Base-by-base conservation (phyloP, 139 green algal genomes). In the Chlamydomonas sphaeroides region DNA sequence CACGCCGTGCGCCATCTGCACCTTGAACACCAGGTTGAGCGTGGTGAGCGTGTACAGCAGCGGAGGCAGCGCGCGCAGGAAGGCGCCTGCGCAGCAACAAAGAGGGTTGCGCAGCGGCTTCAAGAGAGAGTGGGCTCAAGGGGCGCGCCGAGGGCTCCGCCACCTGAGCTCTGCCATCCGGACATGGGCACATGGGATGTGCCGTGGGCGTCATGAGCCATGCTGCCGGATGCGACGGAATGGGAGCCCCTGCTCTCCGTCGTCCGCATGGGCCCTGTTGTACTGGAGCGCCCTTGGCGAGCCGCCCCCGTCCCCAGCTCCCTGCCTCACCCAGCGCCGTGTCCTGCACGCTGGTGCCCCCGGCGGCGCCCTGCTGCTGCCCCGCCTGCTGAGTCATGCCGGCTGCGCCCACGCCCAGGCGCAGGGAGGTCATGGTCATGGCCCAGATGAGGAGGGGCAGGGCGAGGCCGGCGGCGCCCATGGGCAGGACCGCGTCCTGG, bases 1-100 rank as follows among this genome's bases (percentile, higher is more conserved):
- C 17, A 91, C 85, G n/a, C 83, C 91, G 38, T 97, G 94, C 1
- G 94, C 93, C 51, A 94, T 81, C 73, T 95, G 89, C 62, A 96
- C 62, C 59, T 88, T 89, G 49, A 92, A 73, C 62, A 85, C 81
- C 30, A 84, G 51, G 81, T 80, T 88, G 20, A 80, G 75, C 0
- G 89, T 70, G 7, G 91, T 87, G 1, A 91, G 63, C 35, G 35
- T 59, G 84, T 91, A 90, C 62, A 92, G 87, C 39, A 91, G 28
- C 26, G 87, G 69, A 0, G 83, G 88, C 45, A 92, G 83, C 21
- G 68, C 82, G 1, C 38, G 42, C 30, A 91, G 68, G n/a, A 90
- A 65, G 39, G 80, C 71, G 28, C 65, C 88, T 91, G 81, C 38
- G 72, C 14, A 53, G 23, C 10, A n/a, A n/a, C n/a, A n/a, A n/a